These are phyloP conservation scores for Penstemon newberryi DNA, from an alignment of 257 asterid genomes.

Conservation along the genomic window DNA sequence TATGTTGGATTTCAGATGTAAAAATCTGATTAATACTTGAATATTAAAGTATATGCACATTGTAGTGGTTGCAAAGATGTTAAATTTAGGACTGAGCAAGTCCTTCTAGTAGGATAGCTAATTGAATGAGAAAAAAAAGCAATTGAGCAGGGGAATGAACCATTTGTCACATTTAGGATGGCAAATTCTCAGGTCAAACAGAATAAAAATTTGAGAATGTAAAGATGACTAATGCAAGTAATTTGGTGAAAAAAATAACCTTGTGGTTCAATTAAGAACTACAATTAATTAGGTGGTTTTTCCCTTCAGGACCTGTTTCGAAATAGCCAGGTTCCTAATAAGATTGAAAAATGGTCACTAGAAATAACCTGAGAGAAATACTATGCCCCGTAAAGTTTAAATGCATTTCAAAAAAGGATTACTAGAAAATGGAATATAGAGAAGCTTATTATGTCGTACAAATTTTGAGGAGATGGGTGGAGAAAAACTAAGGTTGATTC, in stretches of 20 bases:
- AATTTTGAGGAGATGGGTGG: not conserved
- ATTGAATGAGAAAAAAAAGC: not conserved
- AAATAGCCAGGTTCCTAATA: slow-evolving; percentile 11
- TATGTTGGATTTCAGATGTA: not conserved
- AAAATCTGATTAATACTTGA: not conserved
- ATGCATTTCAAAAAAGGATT: slow-evolving; percentile 16
- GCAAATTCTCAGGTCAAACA: not conserved
- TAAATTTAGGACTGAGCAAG: slow-evolving; percentile 3
- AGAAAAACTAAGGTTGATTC: slow-evolving; percentile 8
- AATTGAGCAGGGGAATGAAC: not conserved
- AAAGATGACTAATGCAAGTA: not conserved
- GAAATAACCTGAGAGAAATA: slow-evolving; percentile 6
- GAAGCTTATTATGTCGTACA: slow-evolving; percentile 19
- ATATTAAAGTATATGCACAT: not conserved
- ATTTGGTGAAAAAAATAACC: slow-evolving; percentile 5
- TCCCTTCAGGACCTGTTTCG: not conserved
- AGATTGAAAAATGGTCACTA: not conserved
- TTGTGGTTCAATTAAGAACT: slow-evolving; percentile 3
- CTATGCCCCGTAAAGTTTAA: not conserved
- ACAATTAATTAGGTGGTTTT: not conserved
- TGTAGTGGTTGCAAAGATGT: not conserved
- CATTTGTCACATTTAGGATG: not conserved
- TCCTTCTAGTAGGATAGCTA: not conserved
- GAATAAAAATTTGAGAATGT: not conserved
- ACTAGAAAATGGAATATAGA: slow-evolving; percentile 9